Base-by-base conservation (phyloP, 2,329 filamentous ascomycete genomes). In the Elsinoe batatas region DNA sequence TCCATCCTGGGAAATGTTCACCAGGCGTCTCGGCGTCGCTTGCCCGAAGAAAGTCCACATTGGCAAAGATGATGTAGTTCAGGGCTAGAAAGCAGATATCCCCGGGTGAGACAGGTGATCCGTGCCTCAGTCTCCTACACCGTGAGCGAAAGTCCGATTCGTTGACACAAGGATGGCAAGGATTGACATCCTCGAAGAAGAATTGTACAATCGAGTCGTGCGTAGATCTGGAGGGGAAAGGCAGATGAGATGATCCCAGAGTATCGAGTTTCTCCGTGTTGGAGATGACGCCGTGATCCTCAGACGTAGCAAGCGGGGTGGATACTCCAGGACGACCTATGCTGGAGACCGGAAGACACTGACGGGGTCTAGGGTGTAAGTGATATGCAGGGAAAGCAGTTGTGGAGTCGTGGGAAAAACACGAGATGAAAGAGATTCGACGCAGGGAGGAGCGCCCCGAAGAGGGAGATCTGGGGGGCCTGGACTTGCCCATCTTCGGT, bases 91-190 rank as follows among this genome's bases (percentile, higher is more conserved):
- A 38, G 32, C 26, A 37, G 11, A 38, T 17, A 18, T 51, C 47
- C 32, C 15, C 17, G 6, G 26, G 12, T n/a, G 15, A n/a, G 8
- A 37, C 33, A 22, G 47, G 15, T 6, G 7, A 37, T 35, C 46
- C 47, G 11, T 17, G 18, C 33, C 26, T 38, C 17, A 51, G 18
- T 15, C 47, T 36, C 5, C 32, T 33, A 51, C 26, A 15, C 4
- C 32, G n/a, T 7, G 17, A 17, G 12, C 26, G 26, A 12, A 38
- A 37, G 15, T 38, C 32, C 30, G 33, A 35, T n/a, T 51, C 47
- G 15, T 51, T 51, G 47, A 51, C 35, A 51, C 47, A 51, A 13
- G 47, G 47, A 51, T 51, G 47, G 22, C 47, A 51, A 11, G 47
- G 33, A 13, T 38, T 38, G 30, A 51, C 32, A 33, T 51, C 47